Percentiles rank a stretch among this genome's conserved stretches.
Conservation (phyloP, 345 rosid genomes). For the Citrus glauca region DNA sequence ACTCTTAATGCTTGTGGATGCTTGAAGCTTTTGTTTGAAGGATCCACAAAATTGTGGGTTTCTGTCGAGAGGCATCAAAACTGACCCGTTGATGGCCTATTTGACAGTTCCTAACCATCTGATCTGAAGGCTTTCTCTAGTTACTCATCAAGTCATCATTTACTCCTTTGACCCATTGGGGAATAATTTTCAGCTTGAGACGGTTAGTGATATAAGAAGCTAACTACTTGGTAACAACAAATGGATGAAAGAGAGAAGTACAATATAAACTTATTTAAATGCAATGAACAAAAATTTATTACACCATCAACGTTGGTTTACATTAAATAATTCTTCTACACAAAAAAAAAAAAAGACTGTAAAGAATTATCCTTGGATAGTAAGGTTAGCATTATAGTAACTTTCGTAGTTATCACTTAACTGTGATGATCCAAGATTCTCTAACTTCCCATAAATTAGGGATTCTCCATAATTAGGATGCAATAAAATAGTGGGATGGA, state of each 20-base stretch:
- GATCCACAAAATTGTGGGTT: neutral
- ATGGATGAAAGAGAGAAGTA: neutral
- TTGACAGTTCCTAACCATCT: neutral
- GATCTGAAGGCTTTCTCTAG: neutral
- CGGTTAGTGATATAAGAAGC: neutral
- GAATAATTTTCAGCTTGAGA: neutral
- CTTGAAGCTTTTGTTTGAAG: neutral
- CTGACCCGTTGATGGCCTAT: neutral
- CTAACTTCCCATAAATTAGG: neutral
- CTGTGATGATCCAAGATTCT: neutral
- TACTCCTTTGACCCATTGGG: neutral
- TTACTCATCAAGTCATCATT: neutral
- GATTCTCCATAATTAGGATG: neutral
- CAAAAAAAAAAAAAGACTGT: no score
- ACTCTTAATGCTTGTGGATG: neutral
- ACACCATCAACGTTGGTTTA: no score
- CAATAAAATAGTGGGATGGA: conserved; percentile 5
- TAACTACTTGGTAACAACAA: neutral
- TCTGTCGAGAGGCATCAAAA: neutral
- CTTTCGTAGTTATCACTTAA: neutral
- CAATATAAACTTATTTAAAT: no score
- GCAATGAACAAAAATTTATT: no score
- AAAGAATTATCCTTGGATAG: neutral
- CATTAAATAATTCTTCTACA: no score
- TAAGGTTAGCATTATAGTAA: neutral